phyloP scores from a whole-genome alignment of 441 rosid species.

The Cnidoscolus chayamansa region DNA sequence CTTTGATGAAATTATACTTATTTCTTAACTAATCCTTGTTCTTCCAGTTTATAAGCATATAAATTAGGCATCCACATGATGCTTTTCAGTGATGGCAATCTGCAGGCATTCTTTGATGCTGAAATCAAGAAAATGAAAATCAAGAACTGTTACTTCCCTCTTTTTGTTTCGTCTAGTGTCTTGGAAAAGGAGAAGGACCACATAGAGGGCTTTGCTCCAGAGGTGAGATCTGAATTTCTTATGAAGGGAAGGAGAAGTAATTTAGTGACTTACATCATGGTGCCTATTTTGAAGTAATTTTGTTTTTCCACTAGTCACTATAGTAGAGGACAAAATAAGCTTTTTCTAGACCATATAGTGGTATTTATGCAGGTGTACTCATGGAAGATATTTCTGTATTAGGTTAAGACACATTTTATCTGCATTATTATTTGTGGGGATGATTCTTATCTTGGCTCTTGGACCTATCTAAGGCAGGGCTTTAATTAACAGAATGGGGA shows the following conservation, averaged over 20 bases:
- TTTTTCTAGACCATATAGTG: not conserved
- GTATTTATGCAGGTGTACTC: not conserved
- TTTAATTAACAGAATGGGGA: no score
- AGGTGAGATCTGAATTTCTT: slow-evolving; percentile 50
- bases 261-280: not conserved
- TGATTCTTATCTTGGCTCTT: not conserved
- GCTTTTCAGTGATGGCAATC: slow-evolving; percentile 21
- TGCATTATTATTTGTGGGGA: not conserved
- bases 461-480: not conserved
- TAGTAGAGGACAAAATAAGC: not conserved
- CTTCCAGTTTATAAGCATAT: not conserved
- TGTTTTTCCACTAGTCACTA: not conserved
- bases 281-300: not conserved
- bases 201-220: slow-evolving; percentile 95
- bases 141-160: slow-evolving; percentile 90
- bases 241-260: not conserved
- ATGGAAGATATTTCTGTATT: not conserved
- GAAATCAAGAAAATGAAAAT: slow-evolving; percentile 94
- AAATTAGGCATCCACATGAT: not conserved
- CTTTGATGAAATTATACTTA: not conserved
- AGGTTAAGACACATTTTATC: not conserved
- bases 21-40: not conserved
- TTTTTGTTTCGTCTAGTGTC: slow-evolving; percentile 87
- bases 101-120: slow-evolving; percentile 86
- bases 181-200: slow-evolving; percentile 95